These are phyloP conservation scores for Phlebiopsis gigantea DNA, from an alignment of 768 basidiomycete species.

Conservation along the genomic window DNA sequence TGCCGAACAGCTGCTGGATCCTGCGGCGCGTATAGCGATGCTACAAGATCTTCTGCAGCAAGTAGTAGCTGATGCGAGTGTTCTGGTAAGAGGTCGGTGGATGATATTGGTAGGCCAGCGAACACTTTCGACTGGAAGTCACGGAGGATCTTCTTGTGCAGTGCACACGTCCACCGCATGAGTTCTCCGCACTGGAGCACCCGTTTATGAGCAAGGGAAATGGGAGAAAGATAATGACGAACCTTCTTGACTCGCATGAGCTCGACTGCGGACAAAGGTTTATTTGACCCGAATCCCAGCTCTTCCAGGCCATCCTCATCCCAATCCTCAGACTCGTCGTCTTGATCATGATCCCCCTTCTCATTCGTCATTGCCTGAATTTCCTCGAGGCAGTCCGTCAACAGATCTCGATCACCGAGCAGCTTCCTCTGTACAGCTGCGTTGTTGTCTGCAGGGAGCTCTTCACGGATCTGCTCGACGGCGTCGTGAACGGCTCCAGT, in stretches of 20 bases:
- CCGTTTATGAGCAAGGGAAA: neutral
- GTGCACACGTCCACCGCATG: neutral
- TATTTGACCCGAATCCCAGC: slow-evolving; percentile 44
- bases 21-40: slow-evolving; percentile 64
- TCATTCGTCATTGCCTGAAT: slow-evolving; percentile 46
- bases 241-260: slow-evolving; percentile 59
- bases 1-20: slow-evolving; percentile 35
- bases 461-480: slow-evolving; percentile 26
- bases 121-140: slow-evolving; percentile 31
- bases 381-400: slow-evolving; percentile 60
- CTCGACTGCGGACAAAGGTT: slow-evolving; percentile 44
- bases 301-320: slow-evolving; percentile 34
- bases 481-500: slow-evolving; percentile 26
- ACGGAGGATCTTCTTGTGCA: slow-evolving; percentile 57
- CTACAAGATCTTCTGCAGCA: slow-evolving; percentile 60
- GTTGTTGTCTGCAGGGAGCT: slow-evolving; percentile 51
- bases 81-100: slow-evolving; percentile 47
- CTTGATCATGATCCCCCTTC: slow-evolving; percentile 21
- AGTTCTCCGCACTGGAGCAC: neutral
- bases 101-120: slow-evolving; percentile 19
- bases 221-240: neutral
- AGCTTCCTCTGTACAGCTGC: slow-evolving; percentile 52
- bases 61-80: slow-evolving; percentile 48
- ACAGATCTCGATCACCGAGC: slow-evolving; percentile 44
- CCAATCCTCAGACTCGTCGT: slow-evolving; percentile 32